These are phyloP conservation scores for Ustulina deusta DNA, from an alignment of 2,329 filamentous ascomycete species.

Conservation along the genomic window DNA sequence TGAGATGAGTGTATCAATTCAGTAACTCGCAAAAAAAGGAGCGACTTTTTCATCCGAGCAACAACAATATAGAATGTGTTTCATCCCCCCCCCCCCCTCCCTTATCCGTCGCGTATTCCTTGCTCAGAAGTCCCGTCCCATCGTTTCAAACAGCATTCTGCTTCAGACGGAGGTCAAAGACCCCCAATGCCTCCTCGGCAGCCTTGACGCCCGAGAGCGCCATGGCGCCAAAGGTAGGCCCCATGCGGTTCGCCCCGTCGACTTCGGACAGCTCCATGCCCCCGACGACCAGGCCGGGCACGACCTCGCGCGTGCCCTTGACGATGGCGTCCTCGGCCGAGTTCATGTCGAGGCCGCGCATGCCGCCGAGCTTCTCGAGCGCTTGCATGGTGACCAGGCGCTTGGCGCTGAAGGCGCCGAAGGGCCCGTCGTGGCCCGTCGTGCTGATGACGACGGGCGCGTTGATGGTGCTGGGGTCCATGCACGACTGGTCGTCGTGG, in stretches of 20 bases:
- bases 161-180: slow-evolving; percentile 82
- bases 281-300: slow-evolving; percentile 89
- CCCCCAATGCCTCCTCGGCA: slow-evolving; percentile 83
- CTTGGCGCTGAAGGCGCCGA: slow-evolving; percentile 92
- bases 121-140: background rate
- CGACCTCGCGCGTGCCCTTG: slow-evolving; percentile 88
- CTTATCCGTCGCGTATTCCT: background rate
- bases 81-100: background rate
- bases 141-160: slow-evolving; percentile 72
- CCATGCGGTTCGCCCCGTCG: slow-evolving; percentile 93
- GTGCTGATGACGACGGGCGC: slow-evolving; percentile 89
- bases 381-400: slow-evolving; percentile 88
- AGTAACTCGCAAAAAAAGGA: slow-evolving; percentile 12
- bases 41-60: background rate
- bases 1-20: slow-evolving; percentile 15
- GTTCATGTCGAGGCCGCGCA: slow-evolving; percentile 95
- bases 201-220: slow-evolving; percentile 88
- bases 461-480: slow-evolving; percentile 98
- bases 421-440: slow-evolving; percentile 90
- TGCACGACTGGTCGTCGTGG: slow-evolving; percentile 91
- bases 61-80: background rate
- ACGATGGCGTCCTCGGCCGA: slow-evolving; percentile 92
- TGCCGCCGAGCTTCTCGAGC: slow-evolving; percentile 86
- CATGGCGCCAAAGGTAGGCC: slow-evolving; percentile 76
- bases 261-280: slow-evolving; percentile 95